Base-by-base conservation (phyloP, 805 yeast genomes). In the Lipomyces lipofer region DNA sequence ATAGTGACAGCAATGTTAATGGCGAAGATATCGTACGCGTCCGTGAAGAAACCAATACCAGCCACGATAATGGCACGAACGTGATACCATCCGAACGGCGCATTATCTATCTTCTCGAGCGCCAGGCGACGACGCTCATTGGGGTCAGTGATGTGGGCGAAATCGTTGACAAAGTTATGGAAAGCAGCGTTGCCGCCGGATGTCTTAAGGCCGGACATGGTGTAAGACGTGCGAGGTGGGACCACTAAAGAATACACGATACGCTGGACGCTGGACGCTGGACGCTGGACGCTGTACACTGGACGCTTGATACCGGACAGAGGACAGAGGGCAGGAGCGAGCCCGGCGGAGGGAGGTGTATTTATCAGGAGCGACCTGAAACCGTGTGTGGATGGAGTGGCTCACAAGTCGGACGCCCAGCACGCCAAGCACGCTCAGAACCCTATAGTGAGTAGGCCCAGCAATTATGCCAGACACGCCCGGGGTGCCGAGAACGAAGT, bases 21-120 rank as follows among this genome's bases (percentile, higher is more conserved):
- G 63, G 96, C 91, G 66, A 89, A 90, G 63, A 90, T 87, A 77
- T 90, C 96, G 72, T 90, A 89, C 52, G 96, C 82, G 74, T 89
- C 97, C 27, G 96, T 89, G 73, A 90, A 71, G 82, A 89, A 89
- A 70, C 97, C 97, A 62, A 89, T 94, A 77, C 97, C 89, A 10
- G 96, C 60, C 47, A 67, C 53, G 50, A 64, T 15, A 59, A 63
- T 63, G 45, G 66, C 63, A 32, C 66, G 64, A 21, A 79, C 71
- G 63, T 79, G 84, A 64, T 81, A 78, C 84, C 83, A 79, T 35
- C 82, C 80, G 63, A 79, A 79, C 22, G 79, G 78, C 47, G 82
- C 80, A 59, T 76, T 74, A 67, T 79, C 84, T 57, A 79, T 79
- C 64, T 79, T 80, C 67, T 78, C 83, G 65, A 79, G 73, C 28